Base-by-base conservation (phyloP, 2,329 filamentous ascomycete genomes). In the Lizonia empirigonia region DNA sequence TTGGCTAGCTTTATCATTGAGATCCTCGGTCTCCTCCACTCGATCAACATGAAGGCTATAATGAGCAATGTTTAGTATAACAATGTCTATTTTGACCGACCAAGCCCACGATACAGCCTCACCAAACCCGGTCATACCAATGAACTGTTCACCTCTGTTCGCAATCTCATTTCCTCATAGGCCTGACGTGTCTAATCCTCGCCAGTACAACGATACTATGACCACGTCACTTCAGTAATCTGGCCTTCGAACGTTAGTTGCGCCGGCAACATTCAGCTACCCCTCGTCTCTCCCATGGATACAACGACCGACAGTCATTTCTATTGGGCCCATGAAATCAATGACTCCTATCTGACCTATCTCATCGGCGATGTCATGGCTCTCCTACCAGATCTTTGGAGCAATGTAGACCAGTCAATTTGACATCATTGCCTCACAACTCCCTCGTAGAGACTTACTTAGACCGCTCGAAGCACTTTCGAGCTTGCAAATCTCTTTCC, bases 51-150 rank as follows among this genome's bases (percentile, higher is more conserved):
- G 2, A 27, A 32, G 8, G 10, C 18, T 18, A n/a, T 13, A 6
- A 4, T 10, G 12, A 26, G 15, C 19, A 7, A 26, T 4, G 2
- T 13, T 7, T 16, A 9, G 24, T 19, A 24, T 20, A 19, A 7
- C 20, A 13, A 37, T 38, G 37, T 42, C 49, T 51, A 41, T 40
- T 46, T 41, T 19, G 23, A 41, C 49, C 42, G 42, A 29, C 24
- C 19, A 40, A 41, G 23, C 42, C 41, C 49, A 46, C 42, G 18
- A 18, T 32, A 23, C 37, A 41, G 44, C 44, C 40, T 45, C 36
- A 36, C 29, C 23, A 35, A 33, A 16, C 5, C n/a, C 26, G 15
- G 19, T 15, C 32, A 5, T 38, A 23, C 46, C 32, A 52, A 52
- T 44, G 38, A 37, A 22, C 27, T 38, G 33, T 34, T 47, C 22